Conservation (phyloP, 257 asterid species). For the Solanum stenotomum region DNA sequence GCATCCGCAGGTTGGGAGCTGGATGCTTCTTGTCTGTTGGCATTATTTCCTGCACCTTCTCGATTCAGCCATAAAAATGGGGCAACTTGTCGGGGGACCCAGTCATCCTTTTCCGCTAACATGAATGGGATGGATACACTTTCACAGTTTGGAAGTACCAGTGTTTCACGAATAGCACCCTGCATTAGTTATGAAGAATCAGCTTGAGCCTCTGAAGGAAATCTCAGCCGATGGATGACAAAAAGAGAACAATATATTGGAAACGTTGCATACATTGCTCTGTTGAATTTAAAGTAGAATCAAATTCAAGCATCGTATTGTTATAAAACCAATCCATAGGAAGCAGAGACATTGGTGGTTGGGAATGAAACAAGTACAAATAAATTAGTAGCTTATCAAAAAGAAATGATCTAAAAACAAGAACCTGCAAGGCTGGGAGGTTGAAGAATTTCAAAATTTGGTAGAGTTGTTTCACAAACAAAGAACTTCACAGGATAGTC, state of each 20-base stretch:
- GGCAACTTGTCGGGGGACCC: conserved; percentile 74
- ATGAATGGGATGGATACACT: conserved; percentile 63
- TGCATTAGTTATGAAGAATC: conserved; percentile 25
- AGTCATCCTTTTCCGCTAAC: conserved; percentile 86
- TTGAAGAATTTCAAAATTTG: neutral
- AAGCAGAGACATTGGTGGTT: neutral
- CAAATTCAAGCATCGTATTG: neutral
- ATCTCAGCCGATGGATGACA: neutral
- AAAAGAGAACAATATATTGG: neutral
- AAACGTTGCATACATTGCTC: neutral
- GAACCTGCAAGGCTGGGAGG: neutral
- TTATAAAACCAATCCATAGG: neutral
- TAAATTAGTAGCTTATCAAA: neutral
- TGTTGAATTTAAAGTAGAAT: neutral
- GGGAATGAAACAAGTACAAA: neutral
- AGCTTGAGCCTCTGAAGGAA: neutral
- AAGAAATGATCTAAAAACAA: neutral
- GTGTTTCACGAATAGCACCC: conserved; percentile 76
- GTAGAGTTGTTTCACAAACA: neutral
- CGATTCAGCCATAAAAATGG: conserved; percentile 78
- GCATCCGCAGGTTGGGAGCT: conserved; percentile 28
- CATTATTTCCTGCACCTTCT: conserved; percentile 27
- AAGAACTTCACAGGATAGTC: neutral
- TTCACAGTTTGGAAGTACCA: conserved; percentile 87
- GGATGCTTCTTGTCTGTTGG: conserved; percentile 28